Conservation (phyloP, 2,329 filamentous ascomycete species). For the Nothophoma quercina region DNA sequence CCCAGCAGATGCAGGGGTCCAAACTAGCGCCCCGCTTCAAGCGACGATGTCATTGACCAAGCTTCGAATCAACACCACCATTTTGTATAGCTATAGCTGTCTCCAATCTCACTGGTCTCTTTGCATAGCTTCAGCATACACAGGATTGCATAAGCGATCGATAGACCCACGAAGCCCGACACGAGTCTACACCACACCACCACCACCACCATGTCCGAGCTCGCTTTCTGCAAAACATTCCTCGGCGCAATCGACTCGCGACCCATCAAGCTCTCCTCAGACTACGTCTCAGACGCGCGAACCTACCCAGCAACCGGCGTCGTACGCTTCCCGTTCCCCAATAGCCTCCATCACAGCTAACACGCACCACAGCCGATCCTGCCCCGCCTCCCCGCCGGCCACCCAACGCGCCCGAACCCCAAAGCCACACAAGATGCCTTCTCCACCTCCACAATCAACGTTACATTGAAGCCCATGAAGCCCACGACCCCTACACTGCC, state of each 20-base stretch:
- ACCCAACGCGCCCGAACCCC: conserved; percentile 56
- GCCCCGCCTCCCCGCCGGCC: conserved; percentile 67
- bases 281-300: conserved; percentile 88
- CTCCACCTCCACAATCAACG: conserved; percentile 28
- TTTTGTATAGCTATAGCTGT: neutral
- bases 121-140: too few relatives aligned
- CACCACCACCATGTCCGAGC: conserved; percentile 61
- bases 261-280: conserved; percentile 81
- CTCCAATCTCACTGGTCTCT: too few relatives aligned
- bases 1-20: too few relatives aligned
- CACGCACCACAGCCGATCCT: conserved; percentile 68
- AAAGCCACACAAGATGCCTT: conserved; percentile 56
- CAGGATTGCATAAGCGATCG: too few relatives aligned
- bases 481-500: conserved; percentile 67
- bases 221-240: conserved; percentile 84
- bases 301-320: conserved; percentile 78
- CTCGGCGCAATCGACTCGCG: conserved; percentile 80
- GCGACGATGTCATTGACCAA: conserved; percentile 37
- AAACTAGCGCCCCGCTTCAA: too few relatives aligned
- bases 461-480: conserved; percentile 76
- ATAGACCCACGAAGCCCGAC: too few relatives aligned
- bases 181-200: too few relatives aligned
- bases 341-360: conserved; percentile 33
- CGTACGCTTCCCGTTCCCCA: conserved; percentile 62
- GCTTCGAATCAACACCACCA: conserved; percentile 17